Evolutionary conservation across 2,329 filamentous ascomycete genomes (phyloP).

Genomic region (Alternaria metachromatica): DNA sequence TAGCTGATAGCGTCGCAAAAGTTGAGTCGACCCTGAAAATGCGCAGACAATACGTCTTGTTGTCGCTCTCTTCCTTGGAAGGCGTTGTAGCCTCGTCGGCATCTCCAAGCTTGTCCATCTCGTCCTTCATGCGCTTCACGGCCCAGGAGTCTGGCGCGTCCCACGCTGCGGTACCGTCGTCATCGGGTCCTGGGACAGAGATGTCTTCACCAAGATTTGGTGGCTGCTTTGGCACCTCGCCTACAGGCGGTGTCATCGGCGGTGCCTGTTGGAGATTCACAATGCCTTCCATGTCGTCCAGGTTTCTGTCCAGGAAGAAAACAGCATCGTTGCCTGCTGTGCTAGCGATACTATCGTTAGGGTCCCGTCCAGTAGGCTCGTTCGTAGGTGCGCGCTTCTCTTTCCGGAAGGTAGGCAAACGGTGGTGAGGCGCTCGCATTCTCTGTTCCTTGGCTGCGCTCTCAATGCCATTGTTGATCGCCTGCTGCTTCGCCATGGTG

Average conservation of each 20-base stretch:
- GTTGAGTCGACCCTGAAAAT: constrained; percentile 94
- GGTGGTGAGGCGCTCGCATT: constrained; percentile 46
- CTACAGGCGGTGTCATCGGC: constrained; percentile 71
- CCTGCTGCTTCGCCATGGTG: constrained; percentile 35
- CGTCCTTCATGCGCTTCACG: constrained; percentile 75
- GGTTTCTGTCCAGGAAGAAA: constrained; percentile 84
- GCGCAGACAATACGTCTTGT: constrained; percentile 84
- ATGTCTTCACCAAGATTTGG: constrained; percentile 55
- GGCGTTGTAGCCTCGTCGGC: constrained; percentile 72
- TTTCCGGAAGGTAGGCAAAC: constrained; percentile 59
- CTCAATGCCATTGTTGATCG: constrained; percentile 24
- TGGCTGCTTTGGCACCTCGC: constrained; percentile 56
- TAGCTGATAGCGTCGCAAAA: constrained; percentile 88
- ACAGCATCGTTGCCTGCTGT: constrained; percentile 63
- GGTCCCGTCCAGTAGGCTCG: constrained; percentile 52
- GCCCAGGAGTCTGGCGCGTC: constrained; percentile 97
- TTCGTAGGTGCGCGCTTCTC: constrained; percentile 37
- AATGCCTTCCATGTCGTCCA: constrained; percentile 91
- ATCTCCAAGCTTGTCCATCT: constrained; percentile 65
- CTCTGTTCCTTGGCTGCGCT: constrained; percentile 27
- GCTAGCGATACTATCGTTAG: constrained; percentile 50
- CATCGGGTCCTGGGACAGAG: constrained; percentile 39
- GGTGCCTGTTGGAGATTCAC: constrained; percentile 67
- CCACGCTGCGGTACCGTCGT: constrained; percentile 68
- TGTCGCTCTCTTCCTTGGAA: constrained; percentile 75